Base-by-base conservation (phyloP, 805 yeast species). In the Tetrapisispora phaffii region DNA sequence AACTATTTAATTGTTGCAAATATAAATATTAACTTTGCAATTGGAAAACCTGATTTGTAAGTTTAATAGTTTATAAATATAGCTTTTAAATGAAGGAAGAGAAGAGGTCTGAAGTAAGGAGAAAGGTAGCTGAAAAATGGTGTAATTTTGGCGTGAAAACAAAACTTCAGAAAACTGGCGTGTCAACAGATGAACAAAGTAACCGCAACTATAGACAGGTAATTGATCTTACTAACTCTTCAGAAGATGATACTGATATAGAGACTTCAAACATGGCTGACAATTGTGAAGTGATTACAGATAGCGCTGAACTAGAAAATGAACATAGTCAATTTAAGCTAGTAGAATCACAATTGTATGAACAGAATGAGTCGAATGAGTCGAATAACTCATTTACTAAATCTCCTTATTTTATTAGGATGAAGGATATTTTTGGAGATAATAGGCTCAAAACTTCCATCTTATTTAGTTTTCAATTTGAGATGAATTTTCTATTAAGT, bases 381-480 rank as follows among this genome's bases (percentile, higher is more conserved):
- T 5, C 8, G 10, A 15, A 6, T 7, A 21, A 10, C 26, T 39
- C 23, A n/a, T 16, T 22, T 28, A 28, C 36, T 2, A 24, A 43
- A 15, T 45, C 61, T 1, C 35, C 50, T 4, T 50, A 54, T 41
- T 55, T 66, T 16, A 44, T 58, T 6, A 52, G 59, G 0, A 43
- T 66, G 26, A 39, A 50, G 1, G 63, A 63, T n/a, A 57, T 68
- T 2, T 45, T 68, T 9, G 69, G 72, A 5, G 58, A 63, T 10
- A 37, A 50, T 5, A 63, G 65, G 8, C 49, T 77, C 17, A 39
- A 39, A 8, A 63, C 60, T 39, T 63, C 75, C 0, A 68, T 64
- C 46, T 70, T 77, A 31, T 76, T 77, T 60, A 75, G 76, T 50
- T 77, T 66, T 52, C 72, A 65, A 38, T 69, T 68, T 15, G 73